Evolutionary conservation across 2,329 filamentous ascomycete genomes (phyloP).

Genomic region (Ceratocystis destructans): DNA sequence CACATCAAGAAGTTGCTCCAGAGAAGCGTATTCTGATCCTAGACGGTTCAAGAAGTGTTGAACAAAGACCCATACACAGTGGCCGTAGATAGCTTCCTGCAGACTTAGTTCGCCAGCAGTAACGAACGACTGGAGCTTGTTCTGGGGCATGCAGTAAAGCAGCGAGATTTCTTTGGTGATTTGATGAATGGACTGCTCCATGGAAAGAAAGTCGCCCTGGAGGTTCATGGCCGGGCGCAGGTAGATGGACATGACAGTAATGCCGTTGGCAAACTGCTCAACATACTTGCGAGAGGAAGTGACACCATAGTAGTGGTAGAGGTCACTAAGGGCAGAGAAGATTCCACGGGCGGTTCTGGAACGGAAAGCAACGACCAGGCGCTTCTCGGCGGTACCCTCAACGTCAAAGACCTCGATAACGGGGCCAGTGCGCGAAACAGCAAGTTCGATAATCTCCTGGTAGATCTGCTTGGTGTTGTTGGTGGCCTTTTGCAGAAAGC

Average conservation of each 20-base stretch:
- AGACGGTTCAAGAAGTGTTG: conserved; percentile 96
- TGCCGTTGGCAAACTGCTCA: conserved; percentile 96
- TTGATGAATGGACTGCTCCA: conserved; percentile 91
- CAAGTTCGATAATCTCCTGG: conserved; percentile 78
- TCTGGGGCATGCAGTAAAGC: conserved; percentile 94
- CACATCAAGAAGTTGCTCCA: conserved; percentile 65
- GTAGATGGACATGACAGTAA: conserved; percentile 93
- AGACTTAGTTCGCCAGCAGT: conserved; percentile 73
- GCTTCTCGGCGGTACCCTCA: conserved; percentile 79
- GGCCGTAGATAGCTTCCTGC: conserved; percentile 93
- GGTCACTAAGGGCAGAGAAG: conserved; percentile 86
- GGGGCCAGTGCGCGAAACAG: conserved; percentile 72
- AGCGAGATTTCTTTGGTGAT: conserved; percentile 98
- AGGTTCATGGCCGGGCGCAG: conserved; percentile 56
- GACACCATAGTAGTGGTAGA: conserved; percentile 97
- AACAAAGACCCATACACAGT: conserved; percentile 95
- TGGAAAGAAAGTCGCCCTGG: conserved; percentile 52
- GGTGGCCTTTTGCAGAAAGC: conserved; percentile 92
- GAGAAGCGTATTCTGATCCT: conserved; percentile 78
- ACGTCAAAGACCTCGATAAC: conserved; percentile 98
- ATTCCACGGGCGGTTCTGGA: conserved; percentile 82
- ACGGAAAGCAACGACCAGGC: conserved; percentile 87
- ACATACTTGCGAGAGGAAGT: conserved; percentile 96
- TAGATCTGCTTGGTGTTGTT: conserved; percentile 93
- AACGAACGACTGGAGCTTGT: conserved; percentile 87